Percentiles rank a stretch among this genome's conserved stretches.
Evolutionary conservation across 441 rosid species (phyloP).

Genomic region (Mallotus repandus): DNA sequence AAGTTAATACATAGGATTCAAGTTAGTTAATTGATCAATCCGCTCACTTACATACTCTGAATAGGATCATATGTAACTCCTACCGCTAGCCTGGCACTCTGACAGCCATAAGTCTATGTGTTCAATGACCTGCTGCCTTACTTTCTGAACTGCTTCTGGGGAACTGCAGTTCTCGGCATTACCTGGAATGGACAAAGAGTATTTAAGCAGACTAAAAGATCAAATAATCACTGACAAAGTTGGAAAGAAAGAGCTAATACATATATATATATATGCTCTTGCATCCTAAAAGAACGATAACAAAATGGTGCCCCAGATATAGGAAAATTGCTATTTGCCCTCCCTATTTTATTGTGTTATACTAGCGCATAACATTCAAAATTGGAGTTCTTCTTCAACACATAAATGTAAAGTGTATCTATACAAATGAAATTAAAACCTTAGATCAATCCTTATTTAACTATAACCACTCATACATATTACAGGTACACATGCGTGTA

Average conservation of each 20-base stretch:
- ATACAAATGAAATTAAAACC: too few species aligned
- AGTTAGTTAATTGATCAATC: slow-evolving; percentile 14
- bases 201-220: slow-evolving; percentile 6
- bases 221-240: background rate
- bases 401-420: too few species aligned
- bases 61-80: slow-evolving; percentile 44
- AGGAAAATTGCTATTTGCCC: too few species aligned
- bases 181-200: slow-evolving; percentile 44
- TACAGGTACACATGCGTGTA: too few species aligned
- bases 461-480: too few species aligned
- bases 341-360: too few species aligned
- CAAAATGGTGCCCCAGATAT: too few species aligned
- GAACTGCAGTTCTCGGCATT: slow-evolving; percentile 71
- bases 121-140: slow-evolving; percentile 69
- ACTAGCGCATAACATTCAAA: too few species aligned
- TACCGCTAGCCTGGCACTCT: slow-evolving; percentile 47
- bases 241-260: background rate
- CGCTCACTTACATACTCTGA: background rate
- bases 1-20: slow-evolving; percentile 20
- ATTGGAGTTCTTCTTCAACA: too few species aligned
- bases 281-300: background rate
- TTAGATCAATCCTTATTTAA: too few species aligned
- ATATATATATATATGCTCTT: background rate
- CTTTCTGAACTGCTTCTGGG: slow-evolving; percentile 82
- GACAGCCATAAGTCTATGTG: slow-evolving; percentile 92